These are phyloP conservation scores for Zelonia costaricensis DNA, from an alignment of 208 protist species.

Conservation along the genomic window DNA sequence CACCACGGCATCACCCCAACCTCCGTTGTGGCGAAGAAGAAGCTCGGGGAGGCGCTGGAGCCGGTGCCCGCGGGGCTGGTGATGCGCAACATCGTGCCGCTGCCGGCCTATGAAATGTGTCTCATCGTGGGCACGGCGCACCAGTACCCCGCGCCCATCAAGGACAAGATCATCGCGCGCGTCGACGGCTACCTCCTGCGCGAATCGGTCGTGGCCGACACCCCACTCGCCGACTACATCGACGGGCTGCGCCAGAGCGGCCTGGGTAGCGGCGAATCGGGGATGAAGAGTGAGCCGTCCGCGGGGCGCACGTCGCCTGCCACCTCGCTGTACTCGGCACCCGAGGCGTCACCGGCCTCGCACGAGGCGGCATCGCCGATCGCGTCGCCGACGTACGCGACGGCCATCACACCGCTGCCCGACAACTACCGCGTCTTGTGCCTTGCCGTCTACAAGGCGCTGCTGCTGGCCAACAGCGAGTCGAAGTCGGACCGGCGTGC, in stretches of 20 bases:
- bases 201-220: conserved; percentile 8
- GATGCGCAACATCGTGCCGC: conserved; percentile 40
- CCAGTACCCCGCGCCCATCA: conserved; percentile 25
- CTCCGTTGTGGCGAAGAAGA: conserved; percentile 42
- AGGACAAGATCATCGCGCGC: conserved; percentile 26
- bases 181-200: conserved; percentile 19
- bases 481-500: conserved; percentile 7
- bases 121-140: conserved; percentile 43
- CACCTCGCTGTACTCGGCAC: no score
- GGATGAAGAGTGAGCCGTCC: not conserved
- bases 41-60: conserved; percentile 14
- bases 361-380: no score
- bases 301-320: not conserved
- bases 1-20: conserved; percentile 26
- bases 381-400: not conserved
- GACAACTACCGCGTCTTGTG: conserved; percentile 29
- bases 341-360: not conserved
- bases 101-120: conserved; percentile 49
- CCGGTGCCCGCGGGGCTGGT: conserved; percentile 27
- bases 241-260: not conserved
- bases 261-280: not conserved
- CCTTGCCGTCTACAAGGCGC: conserved; percentile 22
- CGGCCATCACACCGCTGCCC: not conserved
- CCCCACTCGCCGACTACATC: conserved; percentile 15
- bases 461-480: conserved; percentile 41